These are phyloP conservation scores for Golubevia sp. DNA, from an alignment of 1,284 basidiomycete genomes.

Conservation along the genomic window DNA sequence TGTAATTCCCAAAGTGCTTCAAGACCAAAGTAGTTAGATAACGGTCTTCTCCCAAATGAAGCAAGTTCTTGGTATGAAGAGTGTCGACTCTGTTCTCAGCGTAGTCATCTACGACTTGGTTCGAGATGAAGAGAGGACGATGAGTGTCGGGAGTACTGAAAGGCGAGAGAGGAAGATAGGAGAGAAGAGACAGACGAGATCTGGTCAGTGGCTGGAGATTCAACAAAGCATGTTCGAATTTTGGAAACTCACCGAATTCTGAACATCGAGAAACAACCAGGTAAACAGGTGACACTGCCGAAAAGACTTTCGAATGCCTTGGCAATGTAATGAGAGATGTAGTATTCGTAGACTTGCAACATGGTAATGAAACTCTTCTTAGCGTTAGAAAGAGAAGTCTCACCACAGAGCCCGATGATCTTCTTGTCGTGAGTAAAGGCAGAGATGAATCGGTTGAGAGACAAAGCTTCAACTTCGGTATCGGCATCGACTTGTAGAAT, in stretches of 20 bases:
- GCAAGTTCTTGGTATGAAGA: conserved; percentile 82
- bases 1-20: conserved; percentile 68
- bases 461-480: conserved; percentile 80
- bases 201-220: no score
- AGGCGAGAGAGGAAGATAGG: neutral
- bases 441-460: conserved; percentile 86
- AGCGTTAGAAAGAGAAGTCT: conserved; percentile 85
- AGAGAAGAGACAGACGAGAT: neutral
- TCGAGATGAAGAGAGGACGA: conserved; percentile 67
- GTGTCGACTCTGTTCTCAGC: conserved; percentile 96
- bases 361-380: conserved; percentile 94
- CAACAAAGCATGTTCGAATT: no score
- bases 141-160: conserved; percentile 52
- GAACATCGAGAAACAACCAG: conserved; percentile 66
- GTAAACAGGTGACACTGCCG: conserved; percentile 96
- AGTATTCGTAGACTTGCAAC: conserved; percentile 77
- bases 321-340: conserved; percentile 71
- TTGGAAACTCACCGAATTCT: conserved; percentile 18
- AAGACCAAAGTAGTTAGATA: conserved; percentile 93
- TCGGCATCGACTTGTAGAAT: conserved; percentile 96
- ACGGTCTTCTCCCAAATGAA: conserved; percentile 97
- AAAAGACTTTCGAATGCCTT: conserved; percentile 98
- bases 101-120: conserved; percentile 87
- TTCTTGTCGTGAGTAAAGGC: conserved; percentile 87
- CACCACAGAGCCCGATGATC: conserved; percentile 88